Base-by-base conservation (phyloP, 495 filamentous ascomycete species). In the Melanomma pulvis-pyrius region DNA sequence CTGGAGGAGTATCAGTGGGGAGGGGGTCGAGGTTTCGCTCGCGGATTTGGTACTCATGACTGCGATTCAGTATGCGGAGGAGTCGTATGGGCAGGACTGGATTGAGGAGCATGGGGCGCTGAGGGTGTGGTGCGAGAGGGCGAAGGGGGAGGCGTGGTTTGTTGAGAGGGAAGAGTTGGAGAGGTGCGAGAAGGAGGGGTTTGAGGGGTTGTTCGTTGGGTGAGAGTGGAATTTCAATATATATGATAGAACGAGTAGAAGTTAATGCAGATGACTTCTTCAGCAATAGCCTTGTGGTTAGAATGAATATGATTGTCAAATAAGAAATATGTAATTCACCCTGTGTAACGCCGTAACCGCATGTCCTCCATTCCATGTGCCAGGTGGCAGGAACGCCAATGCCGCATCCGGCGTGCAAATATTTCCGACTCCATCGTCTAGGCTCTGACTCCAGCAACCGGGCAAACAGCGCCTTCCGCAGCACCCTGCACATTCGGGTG, bases 401-500 rank as follows among this genome's bases (percentile, higher is more conserved):
- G 17, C 5, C 17, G 1, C 51, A 29, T 54, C 24, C 51, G 7
- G 32, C 15, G 25, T 32, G 11, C 7, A 7, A 54, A 19, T 32
- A 8, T 19, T n/a, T 26, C 56, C n/a, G n/a, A n/a, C 39, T 44
- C 7, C 41, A 4, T 25, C 26, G n/a, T 36, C 28, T 50, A 48
- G 25, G 51, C 13, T 24, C 51, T 22, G 1, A 53, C 59, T 13
- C 60, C 67, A 24, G 61, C 50, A 64, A 69, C 67, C 0, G 67
- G 67, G 49, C 67, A 69, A 15, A 62, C 61, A 24, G 60, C 61
- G 6, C 54, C 67, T 30, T 59, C 29, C 44, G 22, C 55, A 1
- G 53, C 46, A 6, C n/a, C 47, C 48, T 60, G 11, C 19, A 69
- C 60, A 39, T 48, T 61, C 54, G 67, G 67, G 50, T 69, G 67